Conservation (phyloP, 306 rosid genomes). For the Fragaria nilgerrensis region DNA sequence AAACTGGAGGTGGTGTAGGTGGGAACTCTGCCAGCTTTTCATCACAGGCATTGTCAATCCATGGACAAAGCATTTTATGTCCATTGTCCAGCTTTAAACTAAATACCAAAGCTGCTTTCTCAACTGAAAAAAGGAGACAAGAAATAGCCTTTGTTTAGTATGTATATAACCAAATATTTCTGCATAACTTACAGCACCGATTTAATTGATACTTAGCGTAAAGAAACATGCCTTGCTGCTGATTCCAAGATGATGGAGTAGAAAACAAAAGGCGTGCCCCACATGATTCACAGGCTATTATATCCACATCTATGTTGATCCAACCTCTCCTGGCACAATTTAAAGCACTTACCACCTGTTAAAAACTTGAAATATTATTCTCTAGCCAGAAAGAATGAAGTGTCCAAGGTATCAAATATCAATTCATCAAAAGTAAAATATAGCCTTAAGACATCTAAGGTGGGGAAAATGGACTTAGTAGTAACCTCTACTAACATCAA, state of each 20-base stretch:
- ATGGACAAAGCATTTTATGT: slow-evolving; percentile 89
- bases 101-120: slow-evolving; percentile 89
- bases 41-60: slow-evolving; percentile 86
- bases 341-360: slow-evolving; percentile 76
- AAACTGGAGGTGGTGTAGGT: slow-evolving; percentile 55
- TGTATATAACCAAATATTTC: slow-evolving; percentile 4
- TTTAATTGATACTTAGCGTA: slow-evolving; percentile 5
- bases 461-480: background rate
- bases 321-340: slow-evolving; percentile 98
- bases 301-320: slow-evolving; percentile 79
- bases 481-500: background rate
- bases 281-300: slow-evolving; percentile 81
- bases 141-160: slow-evolving; percentile 23
- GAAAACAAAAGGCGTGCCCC: slow-evolving; percentile 72
- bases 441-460: background rate
- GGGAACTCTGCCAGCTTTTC: slow-evolving; percentile 76
- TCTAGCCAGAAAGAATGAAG: background rate
- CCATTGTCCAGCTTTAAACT: slow-evolving; percentile 89
- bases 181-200: background rate
- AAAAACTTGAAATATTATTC: slow-evolving; percentile 18
- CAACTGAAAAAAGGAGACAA: slow-evolving; percentile 53
- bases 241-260: slow-evolving; percentile 87
- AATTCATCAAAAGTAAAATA: background rate
- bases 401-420: background rate
- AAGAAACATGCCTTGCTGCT: slow-evolving; percentile 65